These are phyloP conservation scores for Coemansia nantahalensis DNA, from an alignment of 192 early-diverging fungal species.

Conservation along the genomic window DNA sequence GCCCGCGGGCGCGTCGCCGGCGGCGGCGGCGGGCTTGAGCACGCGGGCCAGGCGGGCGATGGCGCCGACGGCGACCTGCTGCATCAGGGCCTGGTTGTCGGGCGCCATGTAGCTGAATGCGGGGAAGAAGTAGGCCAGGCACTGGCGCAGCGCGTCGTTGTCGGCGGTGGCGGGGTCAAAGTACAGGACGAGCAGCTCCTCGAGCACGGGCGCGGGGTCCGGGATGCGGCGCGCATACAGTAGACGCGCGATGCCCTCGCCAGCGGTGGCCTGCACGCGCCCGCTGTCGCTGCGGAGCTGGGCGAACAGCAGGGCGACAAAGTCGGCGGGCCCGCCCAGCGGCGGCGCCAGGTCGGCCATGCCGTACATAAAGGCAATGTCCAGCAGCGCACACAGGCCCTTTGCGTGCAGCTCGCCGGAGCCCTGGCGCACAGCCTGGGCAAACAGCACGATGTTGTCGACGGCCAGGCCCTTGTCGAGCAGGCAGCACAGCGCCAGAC, in stretches of 20 bases:
- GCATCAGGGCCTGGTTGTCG: conserved; percentile 68
- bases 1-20: conserved; percentile 16
- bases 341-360: conserved; percentile 42
- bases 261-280: conserved; percentile 66
- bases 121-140: conserved; percentile 87
- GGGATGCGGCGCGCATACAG: conserved; percentile 56
- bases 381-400: conserved; percentile 65
- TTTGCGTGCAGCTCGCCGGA: conserved; percentile 59
- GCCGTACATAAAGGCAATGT: conserved; percentile 53
- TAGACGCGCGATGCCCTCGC: conserved; percentile 76
- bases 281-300: conserved; percentile 59
- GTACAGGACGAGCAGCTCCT: conserved; percentile 76
- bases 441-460: conserved; percentile 71
- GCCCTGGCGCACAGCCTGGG: conserved; percentile 56
- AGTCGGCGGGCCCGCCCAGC: conserved; percentile 41
- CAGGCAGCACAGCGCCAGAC: conserved; percentile 74
- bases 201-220: conserved; percentile 54
- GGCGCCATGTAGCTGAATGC: conserved; percentile 74
- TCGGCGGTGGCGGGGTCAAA: conserved; percentile 68
- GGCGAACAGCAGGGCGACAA: conserved; percentile 53
- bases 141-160: conserved; percentile 76
- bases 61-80: conserved; percentile 53
- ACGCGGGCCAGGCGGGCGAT: conserved; percentile 35
- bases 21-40: conserved; percentile 31
- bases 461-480: conserved; percentile 72